These are phyloP conservation scores for Cladophialophora carrionii DNA, from an alignment of 2,329 filamentous ascomycete species.

Conservation along the genomic window DNA sequence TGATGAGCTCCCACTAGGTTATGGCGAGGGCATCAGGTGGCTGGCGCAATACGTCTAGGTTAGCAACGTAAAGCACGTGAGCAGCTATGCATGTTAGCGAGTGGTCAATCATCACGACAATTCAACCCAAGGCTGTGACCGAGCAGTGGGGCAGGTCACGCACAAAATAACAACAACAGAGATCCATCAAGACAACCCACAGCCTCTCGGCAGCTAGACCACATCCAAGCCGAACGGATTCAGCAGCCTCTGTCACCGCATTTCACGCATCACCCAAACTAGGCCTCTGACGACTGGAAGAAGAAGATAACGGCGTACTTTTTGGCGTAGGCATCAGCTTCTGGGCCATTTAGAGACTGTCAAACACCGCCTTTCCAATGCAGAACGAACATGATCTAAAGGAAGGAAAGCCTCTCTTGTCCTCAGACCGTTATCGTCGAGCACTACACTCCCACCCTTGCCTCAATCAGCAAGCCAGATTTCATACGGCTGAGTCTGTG, in stretches of 20 bases:
- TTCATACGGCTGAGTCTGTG: not conserved
- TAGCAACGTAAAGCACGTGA: not conserved
- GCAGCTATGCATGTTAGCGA: not conserved
- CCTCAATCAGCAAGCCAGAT: not conserved
- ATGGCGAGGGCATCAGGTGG: slow-evolving; percentile 90
- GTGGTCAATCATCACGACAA: not conserved
- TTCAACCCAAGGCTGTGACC: not conserved
- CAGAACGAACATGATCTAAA: not conserved
- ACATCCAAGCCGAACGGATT: not conserved
- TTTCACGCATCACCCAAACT: not conserved
- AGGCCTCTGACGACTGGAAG: not conserved
- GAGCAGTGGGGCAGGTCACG: not conserved
- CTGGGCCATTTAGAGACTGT: not conserved
- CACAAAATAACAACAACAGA: not conserved
- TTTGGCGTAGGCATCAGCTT: not conserved
- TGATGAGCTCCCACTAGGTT: slow-evolving; percentile 57
- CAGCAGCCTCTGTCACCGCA: not conserved
- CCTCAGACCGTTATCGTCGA: not conserved
- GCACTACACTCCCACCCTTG: not conserved
- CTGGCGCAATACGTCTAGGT: slow-evolving; percentile 84
- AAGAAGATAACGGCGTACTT: not conserved
- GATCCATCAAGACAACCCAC: not conserved
- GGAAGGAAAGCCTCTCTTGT: not conserved
- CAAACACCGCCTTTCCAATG: not conserved
- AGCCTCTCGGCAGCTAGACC: not conserved